Conservation (phyloP, 139 green algal genomes). For the Eudorina sp. region DNA sequence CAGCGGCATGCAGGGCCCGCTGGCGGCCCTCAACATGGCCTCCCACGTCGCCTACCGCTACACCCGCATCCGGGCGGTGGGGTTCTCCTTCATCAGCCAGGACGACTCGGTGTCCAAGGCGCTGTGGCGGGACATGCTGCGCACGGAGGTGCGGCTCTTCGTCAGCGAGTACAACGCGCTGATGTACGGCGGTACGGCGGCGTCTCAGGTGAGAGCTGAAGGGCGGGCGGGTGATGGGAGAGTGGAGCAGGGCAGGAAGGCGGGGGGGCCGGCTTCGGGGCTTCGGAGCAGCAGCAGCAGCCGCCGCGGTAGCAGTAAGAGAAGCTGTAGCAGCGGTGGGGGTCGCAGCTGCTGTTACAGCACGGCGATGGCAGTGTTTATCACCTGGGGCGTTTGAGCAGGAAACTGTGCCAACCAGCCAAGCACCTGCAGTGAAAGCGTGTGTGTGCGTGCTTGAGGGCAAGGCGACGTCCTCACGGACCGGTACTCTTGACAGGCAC, state of each 20-base stretch:
- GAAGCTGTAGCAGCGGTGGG: no score
- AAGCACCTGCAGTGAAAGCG: no score
- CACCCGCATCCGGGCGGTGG: constrained; percentile 10
- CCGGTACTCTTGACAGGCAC: no score
- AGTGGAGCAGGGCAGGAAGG: neutral
- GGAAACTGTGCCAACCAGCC: no score
- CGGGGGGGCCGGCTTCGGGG: neutral
- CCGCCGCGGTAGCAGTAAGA: no score
- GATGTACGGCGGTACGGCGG: constrained; percentile 40
- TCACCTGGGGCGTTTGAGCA: no score
- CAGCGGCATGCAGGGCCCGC: constrained; percentile 34
- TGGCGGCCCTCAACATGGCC: constrained; percentile 34
- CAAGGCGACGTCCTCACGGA: no score
- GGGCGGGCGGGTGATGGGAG: no score
- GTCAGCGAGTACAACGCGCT: constrained; percentile 25
- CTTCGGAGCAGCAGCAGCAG: no score
- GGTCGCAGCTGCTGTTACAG: no score
- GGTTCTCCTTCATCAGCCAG: constrained; percentile 10
- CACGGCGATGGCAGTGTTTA: no score
- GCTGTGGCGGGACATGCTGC: constrained; percentile 4
- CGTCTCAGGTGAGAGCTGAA: constrained; percentile 13
- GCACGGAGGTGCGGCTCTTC: neutral
- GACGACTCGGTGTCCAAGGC: neutral
- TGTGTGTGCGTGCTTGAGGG: no score
- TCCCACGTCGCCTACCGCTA: constrained; percentile 40